Evolutionary conservation across 495 filamentous ascomycete species (phyloP), one percentile per base, ranked within the genome.

Genomic region (Aspergillus baeticus): DNA sequence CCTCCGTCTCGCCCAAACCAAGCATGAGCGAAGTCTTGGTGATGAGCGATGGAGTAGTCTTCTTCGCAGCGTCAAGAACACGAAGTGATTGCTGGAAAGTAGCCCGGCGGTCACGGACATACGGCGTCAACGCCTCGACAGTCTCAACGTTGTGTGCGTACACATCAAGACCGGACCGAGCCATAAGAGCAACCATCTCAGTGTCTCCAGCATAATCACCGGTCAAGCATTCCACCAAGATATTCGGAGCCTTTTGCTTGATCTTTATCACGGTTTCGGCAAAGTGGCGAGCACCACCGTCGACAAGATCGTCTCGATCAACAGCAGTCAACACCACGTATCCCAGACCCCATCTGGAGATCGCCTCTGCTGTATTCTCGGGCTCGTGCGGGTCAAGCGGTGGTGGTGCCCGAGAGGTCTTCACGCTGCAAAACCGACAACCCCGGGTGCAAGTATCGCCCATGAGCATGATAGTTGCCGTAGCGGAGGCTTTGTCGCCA

Each of bases 401-500:
- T 8, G 86, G 73, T 3, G 95, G 95, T 0, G 75, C 69, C 37
- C 88, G 85, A 20, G 72, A 83, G 0, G 94, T 98, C 83, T 97
- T 97, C 44, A 98, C 94, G 55, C 84, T 88, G 79, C 94, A 98
- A 80, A 98, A 98, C 38, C 95, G 85, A 71, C 94, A 98, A 18
- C 94, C 94, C 23, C 94, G 86, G 8, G 94, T 98, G 74, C 94
- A 98, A 6, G 94, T 97, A 66, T 98, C 94, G 59, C 94, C 94
- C 93, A 98, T 97, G 6, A 98, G 78, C 95, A 98, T 98, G 75
- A 98, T 98, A 8, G 94, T 98, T 0, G 95, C 94, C 22, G 94
- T 98, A 1, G 95, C 95, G 20, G 90, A 86, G 45, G 85, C 82
- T 75, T 96, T 96, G 70, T 88, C 84, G 62, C 75, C 81, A 33